A percentile compares a stretch with the other conserved stretches of the same genome.
phyloP scores from a whole-genome alignment of 176 grass and related monocot genomes.

The Aegilops longissima region DNA sequence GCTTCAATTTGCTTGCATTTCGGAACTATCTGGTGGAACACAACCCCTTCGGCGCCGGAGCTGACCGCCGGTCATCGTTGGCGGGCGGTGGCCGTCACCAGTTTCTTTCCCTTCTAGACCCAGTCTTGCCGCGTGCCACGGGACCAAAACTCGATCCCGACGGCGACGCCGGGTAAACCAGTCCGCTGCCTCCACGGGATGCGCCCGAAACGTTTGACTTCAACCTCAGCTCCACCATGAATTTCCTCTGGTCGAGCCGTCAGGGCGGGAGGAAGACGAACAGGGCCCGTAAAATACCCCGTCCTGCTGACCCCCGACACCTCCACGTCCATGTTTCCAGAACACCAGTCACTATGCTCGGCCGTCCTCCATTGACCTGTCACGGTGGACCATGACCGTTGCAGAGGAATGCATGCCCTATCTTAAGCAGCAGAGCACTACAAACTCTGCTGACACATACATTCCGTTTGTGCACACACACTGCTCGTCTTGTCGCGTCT shows the following conservation, averaged over 20 bases:
- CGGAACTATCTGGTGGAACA: neutral
- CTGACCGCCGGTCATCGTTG: neutral
- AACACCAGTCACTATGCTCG: neutral
- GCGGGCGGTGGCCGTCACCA: neutral
- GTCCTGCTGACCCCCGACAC: neutral
- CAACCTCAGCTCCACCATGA: neutral
- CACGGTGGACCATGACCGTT: neutral
- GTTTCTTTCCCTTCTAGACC: conserved; percentile 14
- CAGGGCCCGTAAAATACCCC: neutral
- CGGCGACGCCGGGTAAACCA: neutral
- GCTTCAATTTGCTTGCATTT: neutral
- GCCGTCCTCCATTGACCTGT: conserved; percentile 37
- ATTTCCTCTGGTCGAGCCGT: neutral
- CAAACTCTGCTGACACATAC: neutral
- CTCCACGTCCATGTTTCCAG: neutral
- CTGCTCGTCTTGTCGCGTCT: neutral
- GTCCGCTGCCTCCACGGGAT: neutral
- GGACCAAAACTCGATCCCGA: neutral
- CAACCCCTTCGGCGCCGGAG: neutral
- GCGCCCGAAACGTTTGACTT: conserved; percentile 23
- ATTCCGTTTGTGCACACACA: neutral
- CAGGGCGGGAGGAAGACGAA: neutral
- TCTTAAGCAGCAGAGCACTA: neutral
- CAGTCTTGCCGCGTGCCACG: neutral
- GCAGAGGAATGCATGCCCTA: neutral